Conservation (phyloP, 495 filamentous ascomycete genomes). For the Talaromyces liani region DNA sequence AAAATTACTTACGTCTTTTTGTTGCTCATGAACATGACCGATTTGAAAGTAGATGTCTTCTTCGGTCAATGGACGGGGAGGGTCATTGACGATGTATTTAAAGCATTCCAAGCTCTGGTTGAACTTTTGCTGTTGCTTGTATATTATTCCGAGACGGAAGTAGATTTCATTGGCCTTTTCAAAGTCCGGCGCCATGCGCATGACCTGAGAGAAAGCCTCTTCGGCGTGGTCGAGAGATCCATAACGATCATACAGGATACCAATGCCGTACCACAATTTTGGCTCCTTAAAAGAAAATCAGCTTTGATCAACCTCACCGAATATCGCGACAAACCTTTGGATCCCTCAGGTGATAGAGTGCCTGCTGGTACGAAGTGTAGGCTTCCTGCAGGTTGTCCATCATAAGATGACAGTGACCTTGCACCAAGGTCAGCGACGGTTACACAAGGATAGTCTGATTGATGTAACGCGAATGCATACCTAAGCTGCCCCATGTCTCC, state of each 20-base stretch:
- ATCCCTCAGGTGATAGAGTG: conserved; percentile 85
- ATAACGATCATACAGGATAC: conserved; percentile 95
- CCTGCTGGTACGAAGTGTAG: conserved; percentile 96
- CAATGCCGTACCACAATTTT: conserved; percentile 98
- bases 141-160: conserved; percentile 97
- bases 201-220: conserved; percentile 97
- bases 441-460: conserved; percentile 8
- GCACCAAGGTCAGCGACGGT: conserved; percentile 10
- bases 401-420: conserved; percentile 95
- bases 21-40: conserved; percentile 96
- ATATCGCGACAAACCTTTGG: conserved; percentile 63
- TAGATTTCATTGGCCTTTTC: conserved; percentile 99
- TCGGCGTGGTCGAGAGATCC: conserved; percentile 96
- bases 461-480: conserved; percentile 35
- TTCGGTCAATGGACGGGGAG: conserved; percentile 86
- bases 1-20: conserved; percentile 78
- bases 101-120: conserved; percentile 94
- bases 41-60: conserved; percentile 99
- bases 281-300: conserved; percentile 59
- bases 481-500: conserved; percentile 93
- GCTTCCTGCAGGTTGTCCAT: conserved; percentile 98
- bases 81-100: conserved; percentile 92
- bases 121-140: conserved; percentile 98
- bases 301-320: background rate
- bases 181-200: conserved; percentile 97